A percentile compares a stretch with the other conserved stretches of the same genome.
phyloP scores from a whole-genome alignment of 805 yeast genomes.

The Myxozyma udenii region DNA sequence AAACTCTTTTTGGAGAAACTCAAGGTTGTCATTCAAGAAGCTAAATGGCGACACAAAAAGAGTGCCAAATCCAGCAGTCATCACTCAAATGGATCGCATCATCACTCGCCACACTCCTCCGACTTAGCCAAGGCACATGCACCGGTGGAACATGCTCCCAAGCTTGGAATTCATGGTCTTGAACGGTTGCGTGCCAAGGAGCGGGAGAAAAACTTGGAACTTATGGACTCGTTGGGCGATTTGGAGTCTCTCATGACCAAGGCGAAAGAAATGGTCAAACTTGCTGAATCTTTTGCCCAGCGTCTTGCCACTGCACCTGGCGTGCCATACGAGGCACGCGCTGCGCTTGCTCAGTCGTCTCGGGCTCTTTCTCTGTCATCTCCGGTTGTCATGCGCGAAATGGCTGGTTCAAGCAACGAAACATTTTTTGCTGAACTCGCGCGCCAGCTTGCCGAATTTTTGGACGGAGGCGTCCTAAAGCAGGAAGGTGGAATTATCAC shows the following conservation, averaged over 20 bases:
- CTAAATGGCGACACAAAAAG: constrained; percentile 44
- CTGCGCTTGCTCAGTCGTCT: constrained; percentile 39
- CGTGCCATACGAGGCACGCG: constrained; percentile 40
- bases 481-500: constrained; percentile 59
- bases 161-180: constrained; percentile 67
- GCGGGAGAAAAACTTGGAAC: constrained; percentile 55
- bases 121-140: background rate
- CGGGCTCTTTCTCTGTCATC: constrained; percentile 38
- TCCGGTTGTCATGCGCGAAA: constrained; percentile 39
- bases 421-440: constrained; percentile 57
- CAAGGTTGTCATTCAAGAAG: constrained; percentile 46
- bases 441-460: constrained; percentile 73
- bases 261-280: constrained; percentile 62
- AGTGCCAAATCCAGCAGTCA: background rate
- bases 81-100: background rate
- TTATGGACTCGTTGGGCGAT: constrained; percentile 72
- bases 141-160: constrained; percentile 12
- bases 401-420: constrained; percentile 37
- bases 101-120: background rate
- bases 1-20: constrained; percentile 50
- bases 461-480: constrained; percentile 47
- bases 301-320: constrained; percentile 35
- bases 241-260: constrained; percentile 71
- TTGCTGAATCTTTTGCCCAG: constrained; percentile 45
- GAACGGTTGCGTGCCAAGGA: constrained; percentile 56